Evolutionary conservation across 1,284 basidiomycete species (phyloP).

Genomic region (Irpex rosettiformis): DNA sequence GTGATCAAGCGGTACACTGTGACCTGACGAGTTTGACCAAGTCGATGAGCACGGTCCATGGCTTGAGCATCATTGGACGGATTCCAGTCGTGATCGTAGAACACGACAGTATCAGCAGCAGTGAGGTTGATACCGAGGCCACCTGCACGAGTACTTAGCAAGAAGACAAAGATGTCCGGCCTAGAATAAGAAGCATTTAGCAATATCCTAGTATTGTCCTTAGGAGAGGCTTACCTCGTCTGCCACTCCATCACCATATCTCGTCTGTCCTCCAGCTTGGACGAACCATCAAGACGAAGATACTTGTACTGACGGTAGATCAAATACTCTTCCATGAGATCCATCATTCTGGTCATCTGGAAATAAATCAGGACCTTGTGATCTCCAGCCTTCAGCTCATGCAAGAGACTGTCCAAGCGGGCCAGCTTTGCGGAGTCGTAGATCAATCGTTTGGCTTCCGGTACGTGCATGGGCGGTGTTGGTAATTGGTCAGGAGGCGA

Average conservation of each 20-base stretch:
- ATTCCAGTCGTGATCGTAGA: constrained; percentile 99
- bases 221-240: constrained; percentile 62
- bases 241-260: constrained; percentile 99
- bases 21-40: constrained; percentile 98
- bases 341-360: constrained; percentile 99
- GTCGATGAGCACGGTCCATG: constrained; percentile 98
- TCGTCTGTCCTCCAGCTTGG: constrained; percentile 92
- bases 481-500: constrained; percentile 81
- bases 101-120: constrained; percentile 96
- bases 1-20: constrained; percentile 98
- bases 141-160: constrained; percentile 95
- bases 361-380: constrained; percentile 98
- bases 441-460: constrained; percentile 93
- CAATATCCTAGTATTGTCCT: not conserved
- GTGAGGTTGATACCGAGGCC: constrained; percentile 98
- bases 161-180: constrained; percentile 93
- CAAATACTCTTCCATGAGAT: constrained; percentile 98
- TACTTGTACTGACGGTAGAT: constrained; percentile 99
- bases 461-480: constrained; percentile 85
- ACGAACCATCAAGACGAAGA: constrained; percentile 91
- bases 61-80: constrained; percentile 99
- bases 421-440: constrained; percentile 98
- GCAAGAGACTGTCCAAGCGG: constrained; percentile 83
- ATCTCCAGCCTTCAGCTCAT: constrained; percentile 90
- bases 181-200: constrained; percentile 39